A percentile compares a stretch with the other conserved stretches of the same genome.
phyloP scores from a whole-genome alignment of 352 stramenopile species.

The Globisporangium echinulatum region DNA sequence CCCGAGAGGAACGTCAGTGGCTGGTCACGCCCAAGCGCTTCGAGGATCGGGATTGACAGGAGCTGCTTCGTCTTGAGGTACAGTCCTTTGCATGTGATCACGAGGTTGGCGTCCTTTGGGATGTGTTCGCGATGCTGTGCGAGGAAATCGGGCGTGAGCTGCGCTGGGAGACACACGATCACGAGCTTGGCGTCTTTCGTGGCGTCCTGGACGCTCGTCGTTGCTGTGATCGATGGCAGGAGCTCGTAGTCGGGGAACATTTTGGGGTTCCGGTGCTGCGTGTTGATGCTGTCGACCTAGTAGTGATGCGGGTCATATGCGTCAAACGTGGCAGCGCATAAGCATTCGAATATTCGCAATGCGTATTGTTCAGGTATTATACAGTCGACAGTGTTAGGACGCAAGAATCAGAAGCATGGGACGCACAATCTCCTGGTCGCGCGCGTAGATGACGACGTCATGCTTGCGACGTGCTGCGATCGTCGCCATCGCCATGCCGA shows the following conservation, averaged over 20 bases:
- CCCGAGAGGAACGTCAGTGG: conserved; percentile 93
- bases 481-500: conserved; percentile 93
- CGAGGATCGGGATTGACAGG: conserved; percentile 93
- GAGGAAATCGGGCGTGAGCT: conserved; percentile 92
- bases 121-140: conserved; percentile 83
- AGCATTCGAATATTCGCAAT: no score
- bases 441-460: conserved; percentile 89
- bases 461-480: conserved; percentile 88
- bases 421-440: conserved; percentile 41
- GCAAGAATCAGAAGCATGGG: not conserved
- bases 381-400: not conserved
- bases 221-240: conserved; percentile 80
- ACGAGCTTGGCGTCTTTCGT: conserved; percentile 87
- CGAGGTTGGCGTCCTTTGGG: conserved; percentile 83
- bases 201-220: conserved; percentile 81
- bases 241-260: conserved; percentile 90
- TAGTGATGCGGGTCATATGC: not conserved
- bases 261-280: conserved; percentile 82
- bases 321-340: not conserved
- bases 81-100: conserved; percentile 94
- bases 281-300: conserved; percentile 92
- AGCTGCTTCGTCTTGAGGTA: conserved; percentile 94
- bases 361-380: no score
- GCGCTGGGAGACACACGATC: conserved; percentile 95
- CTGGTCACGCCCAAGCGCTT: conserved; percentile 87